Evolutionary conservation across 257 asterid genomes (phyloP).

Genomic region (Schizonepeta tenuifolia): DNA sequence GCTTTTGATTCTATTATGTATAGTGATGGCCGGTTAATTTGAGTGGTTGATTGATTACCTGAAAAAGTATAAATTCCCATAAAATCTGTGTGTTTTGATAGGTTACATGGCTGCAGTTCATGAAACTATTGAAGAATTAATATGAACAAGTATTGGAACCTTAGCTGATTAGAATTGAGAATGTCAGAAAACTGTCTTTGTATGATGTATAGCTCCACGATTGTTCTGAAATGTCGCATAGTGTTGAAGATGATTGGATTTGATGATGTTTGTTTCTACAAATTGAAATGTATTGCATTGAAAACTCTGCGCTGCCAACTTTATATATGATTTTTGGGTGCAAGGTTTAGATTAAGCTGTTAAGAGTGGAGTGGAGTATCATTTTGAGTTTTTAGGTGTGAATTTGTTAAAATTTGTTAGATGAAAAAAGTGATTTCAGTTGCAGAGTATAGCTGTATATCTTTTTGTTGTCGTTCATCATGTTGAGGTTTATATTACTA

Average conservation of each 20-base stretch:
- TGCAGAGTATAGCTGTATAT: neutral
- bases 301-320: neutral
- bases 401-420: neutral
- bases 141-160: neutral
- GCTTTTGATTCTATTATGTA: slow-evolving; percentile 6
- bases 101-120: neutral
- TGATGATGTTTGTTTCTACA: too few relatives aligned
- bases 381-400: neutral
- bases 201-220: neutral
- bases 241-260: neutral
- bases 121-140: neutral
- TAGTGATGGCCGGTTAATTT: neutral
- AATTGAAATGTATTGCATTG: neutral
- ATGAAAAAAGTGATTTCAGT: neutral
- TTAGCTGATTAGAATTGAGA: slow-evolving; percentile 4
- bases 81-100: neutral
- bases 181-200: neutral
- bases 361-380: neutral
- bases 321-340: neutral
- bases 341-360: neutral
- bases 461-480: neutral
- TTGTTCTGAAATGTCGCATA: neutral
- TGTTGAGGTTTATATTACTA: slow-evolving; percentile 2
- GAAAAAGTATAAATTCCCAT: neutral
- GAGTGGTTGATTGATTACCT: slow-evolving; percentile 4